Conservation (phyloP, 2,329 filamentous ascomycete species). For the Daldinia eschscholtzii region DNA sequence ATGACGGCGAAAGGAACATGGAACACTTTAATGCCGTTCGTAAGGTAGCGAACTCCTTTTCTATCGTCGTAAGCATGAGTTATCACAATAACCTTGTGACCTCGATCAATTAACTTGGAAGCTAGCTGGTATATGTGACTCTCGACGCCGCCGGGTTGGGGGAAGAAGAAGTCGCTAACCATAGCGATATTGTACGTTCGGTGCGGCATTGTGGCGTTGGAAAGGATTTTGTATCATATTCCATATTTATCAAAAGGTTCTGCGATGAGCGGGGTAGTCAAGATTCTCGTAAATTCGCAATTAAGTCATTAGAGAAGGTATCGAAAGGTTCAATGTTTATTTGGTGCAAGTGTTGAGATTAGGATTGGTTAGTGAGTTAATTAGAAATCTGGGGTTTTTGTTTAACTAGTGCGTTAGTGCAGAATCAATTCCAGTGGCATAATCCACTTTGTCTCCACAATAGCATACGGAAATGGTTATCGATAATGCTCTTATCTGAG, state of each 20-base stretch:
- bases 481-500: slow-evolving; percentile 29
- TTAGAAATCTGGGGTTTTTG: slow-evolving; percentile 5
- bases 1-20: slow-evolving; percentile 97
- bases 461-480: background rate
- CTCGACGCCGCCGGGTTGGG: slow-evolving; percentile 95
- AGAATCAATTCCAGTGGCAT: background rate
- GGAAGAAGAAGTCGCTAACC: slow-evolving; percentile 99
- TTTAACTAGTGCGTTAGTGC: no score
- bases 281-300: background rate
- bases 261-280: background rate
- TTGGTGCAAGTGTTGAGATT: background rate
- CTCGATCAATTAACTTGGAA: slow-evolving; percentile 94
- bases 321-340: background rate
- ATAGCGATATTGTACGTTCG: slow-evolving; percentile 81
- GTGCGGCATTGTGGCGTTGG: slow-evolving; percentile 60
- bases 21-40: slow-evolving; percentile 98
- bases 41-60: slow-evolving; percentile 93
- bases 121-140: slow-evolving; percentile 99
- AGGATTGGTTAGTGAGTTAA: slow-evolving; percentile 6
- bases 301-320: slow-evolving; percentile 12
- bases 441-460: background rate
- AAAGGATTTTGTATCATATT: slow-evolving; percentile 43
- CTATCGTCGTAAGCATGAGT: slow-evolving; percentile 94
- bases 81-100: slow-evolving; percentile 97
- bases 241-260: slow-evolving; percentile 10